Conservation (phyloP, 768 basidiomycete species). For the Astraeus odoratus region DNA sequence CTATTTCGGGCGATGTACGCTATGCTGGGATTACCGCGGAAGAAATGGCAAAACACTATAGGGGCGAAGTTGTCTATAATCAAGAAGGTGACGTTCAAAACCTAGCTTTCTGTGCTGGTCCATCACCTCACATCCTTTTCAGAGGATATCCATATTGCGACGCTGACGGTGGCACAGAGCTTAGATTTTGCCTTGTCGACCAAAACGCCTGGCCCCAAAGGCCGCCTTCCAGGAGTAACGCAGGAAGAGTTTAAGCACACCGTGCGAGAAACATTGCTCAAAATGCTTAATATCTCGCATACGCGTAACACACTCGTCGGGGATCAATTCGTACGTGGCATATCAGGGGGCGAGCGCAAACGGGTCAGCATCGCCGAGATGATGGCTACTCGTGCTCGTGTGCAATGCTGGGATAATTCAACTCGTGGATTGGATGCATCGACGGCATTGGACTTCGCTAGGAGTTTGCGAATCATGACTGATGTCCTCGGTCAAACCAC, state of each 20-base stretch:
- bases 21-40: slow-evolving; percentile 75
- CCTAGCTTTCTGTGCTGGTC: no score
- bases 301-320: slow-evolving; percentile 76
- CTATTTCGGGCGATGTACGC: slow-evolving; percentile 62
- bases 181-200: slow-evolving; percentile 69
- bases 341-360: slow-evolving; percentile 78
- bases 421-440: slow-evolving; percentile 80
- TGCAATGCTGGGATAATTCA: slow-evolving; percentile 81
- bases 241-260: slow-evolving; percentile 49
- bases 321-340: slow-evolving; percentile 77
- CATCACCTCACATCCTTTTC: slow-evolving; percentile 7
- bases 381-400: slow-evolving; percentile 73
- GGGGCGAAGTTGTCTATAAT: slow-evolving; percentile 76
- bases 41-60: slow-evolving; percentile 73
- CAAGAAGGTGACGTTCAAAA: slow-evolving; percentile 62
- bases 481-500: slow-evolving; percentile 77
- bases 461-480: slow-evolving; percentile 73
- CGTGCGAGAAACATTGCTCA: slow-evolving; percentile 57
- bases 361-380: slow-evolving; percentile 81
- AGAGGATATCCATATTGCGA: slow-evolving; percentile 82
- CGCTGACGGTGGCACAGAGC: slow-evolving; percentile 75
- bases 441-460: slow-evolving; percentile 82
- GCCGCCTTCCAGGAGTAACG: slow-evolving; percentile 59
- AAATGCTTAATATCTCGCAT: slow-evolving; percentile 81
- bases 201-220: slow-evolving; percentile 69